A percentile compares a stretch with the other conserved stretches of the same genome.
Conservation (phyloP, 768 basidiomycete species). For the Exidia glandulosa region DNA sequence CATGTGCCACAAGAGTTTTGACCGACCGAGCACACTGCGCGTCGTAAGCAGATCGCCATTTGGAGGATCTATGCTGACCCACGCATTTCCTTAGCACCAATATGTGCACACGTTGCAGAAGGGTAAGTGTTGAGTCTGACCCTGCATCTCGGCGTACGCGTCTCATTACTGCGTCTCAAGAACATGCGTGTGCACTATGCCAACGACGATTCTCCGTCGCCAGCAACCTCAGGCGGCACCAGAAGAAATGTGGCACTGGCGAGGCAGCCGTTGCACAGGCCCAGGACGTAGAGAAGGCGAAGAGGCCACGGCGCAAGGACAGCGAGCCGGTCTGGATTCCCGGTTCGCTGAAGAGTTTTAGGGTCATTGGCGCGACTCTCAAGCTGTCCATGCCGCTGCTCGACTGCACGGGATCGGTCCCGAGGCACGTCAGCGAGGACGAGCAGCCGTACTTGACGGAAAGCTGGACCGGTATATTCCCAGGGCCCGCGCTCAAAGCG, state of each 20-base stretch:
- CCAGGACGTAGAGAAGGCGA: background rate
- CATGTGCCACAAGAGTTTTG: background rate
- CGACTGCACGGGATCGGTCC: background rate
- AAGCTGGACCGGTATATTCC: background rate
- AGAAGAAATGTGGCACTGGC: background rate
- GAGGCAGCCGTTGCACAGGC: background rate
- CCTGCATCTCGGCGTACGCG: background rate
- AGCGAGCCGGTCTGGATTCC: background rate
- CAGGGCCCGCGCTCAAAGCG: background rate
- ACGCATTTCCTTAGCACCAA: background rate
- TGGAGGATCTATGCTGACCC: background rate
- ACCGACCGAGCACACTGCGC: background rate
- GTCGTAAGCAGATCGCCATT: background rate
- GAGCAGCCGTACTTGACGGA: background rate
- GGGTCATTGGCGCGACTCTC: background rate
- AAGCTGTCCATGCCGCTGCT: background rate
- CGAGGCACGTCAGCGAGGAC: background rate
- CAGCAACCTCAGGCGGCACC: background rate
- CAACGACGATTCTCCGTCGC: background rate
- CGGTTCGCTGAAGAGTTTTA: background rate
- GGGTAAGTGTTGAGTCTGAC: background rate
- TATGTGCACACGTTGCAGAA: background rate
- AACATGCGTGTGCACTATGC: background rate
- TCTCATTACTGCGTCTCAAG: too few species aligned
- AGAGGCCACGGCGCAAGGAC: background rate